These are phyloP conservation scores for Volvariella surrecta DNA, from an alignment of 1,284 basidiomycete genomes.

Conservation along the genomic window DNA sequence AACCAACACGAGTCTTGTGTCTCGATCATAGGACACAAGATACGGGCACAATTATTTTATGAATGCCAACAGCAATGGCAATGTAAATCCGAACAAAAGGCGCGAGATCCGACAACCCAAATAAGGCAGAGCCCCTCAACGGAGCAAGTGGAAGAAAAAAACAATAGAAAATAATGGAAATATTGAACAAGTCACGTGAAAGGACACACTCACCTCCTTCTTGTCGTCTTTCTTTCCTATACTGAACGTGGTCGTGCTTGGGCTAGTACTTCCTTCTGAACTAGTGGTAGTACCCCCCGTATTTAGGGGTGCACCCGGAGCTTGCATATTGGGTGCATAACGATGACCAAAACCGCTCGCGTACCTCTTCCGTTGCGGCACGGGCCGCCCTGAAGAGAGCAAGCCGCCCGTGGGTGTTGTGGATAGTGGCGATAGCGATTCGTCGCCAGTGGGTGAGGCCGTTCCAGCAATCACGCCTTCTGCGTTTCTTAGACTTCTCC, in stretches of 20 bases:
- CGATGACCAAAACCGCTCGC: constrained; percentile 69
- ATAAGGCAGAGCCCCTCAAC: neutral
- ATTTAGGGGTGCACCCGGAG: constrained; percentile 14
- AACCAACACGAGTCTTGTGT: too few relatives aligned
- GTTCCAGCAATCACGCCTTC: constrained; percentile 5
- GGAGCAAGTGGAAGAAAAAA: neutral
- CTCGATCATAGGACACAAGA: too few relatives aligned
- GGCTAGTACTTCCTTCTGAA: constrained; percentile 25
- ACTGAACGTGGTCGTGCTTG: constrained; percentile 16
- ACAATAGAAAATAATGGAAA: neutral
- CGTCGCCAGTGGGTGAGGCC: too few relatives aligned
- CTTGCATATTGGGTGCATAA: constrained; percentile 28
- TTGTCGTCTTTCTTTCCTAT: constrained; percentile 11
- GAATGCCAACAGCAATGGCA: too few relatives aligned
- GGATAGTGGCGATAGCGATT: neutral
- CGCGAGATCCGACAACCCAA: too few relatives aligned
- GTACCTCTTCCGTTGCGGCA: constrained; percentile 40
- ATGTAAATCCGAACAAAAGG: too few relatives aligned
- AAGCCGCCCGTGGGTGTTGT: constrained; percentile 2
- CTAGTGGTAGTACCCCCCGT: constrained; percentile 12
- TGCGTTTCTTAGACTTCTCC: constrained; percentile 13
- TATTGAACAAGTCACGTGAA: neutral
- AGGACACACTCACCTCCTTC: constrained; percentile 13
- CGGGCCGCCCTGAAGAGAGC: constrained; percentile 12
- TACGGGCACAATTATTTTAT: too few relatives aligned